Conservation (phyloP, 2,329 filamentous ascomycete species). For the Apiospora marii region DNA sequence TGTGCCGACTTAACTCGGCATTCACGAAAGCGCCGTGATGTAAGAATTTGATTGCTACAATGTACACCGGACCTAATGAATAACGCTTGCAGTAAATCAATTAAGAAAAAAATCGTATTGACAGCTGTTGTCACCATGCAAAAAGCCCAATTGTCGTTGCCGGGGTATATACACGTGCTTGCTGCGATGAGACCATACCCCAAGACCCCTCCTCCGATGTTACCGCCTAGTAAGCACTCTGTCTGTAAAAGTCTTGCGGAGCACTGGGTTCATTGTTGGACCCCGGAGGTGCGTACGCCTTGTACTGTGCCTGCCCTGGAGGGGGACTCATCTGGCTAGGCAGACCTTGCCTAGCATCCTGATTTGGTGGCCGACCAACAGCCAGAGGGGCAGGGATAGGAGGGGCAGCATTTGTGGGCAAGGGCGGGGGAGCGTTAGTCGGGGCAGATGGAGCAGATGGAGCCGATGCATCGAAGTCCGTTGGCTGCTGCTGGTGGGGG, state of each 20-base stretch:
- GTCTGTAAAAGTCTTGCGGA: constrained; percentile 65
- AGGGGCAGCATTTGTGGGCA: constrained; percentile 49
- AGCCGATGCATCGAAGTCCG: constrained; percentile 40
- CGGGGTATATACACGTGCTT: constrained; percentile 10
- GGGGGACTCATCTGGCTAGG: constrained; percentile 51
- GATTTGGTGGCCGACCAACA: constrained; percentile 39
- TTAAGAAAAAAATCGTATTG: background rate
- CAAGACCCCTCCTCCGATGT: background rate
- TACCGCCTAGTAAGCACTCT: constrained; percentile 43
- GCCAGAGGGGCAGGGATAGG: constrained; percentile 49
- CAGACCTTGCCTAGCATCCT: constrained; percentile 58
- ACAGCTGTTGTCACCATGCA: background rate
- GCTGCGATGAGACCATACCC: background rate
- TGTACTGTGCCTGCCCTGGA: constrained; percentile 60
- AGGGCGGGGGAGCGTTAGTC: constrained; percentile 41
- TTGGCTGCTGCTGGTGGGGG: constrained; percentile 35
- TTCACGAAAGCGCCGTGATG: background rate
- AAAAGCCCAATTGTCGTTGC: constrained; percentile 4
- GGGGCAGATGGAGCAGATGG: constrained; percentile 31
- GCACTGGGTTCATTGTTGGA: constrained; percentile 53
- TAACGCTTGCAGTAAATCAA: background rate
- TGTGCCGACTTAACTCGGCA: too few relatives aligned
- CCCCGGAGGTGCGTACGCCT: constrained; percentile 63
- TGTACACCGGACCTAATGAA: background rate
- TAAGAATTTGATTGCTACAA: background rate